Base-by-base conservation (phyloP, 2,329 filamentous ascomycete species). In the Magnaporthales sp. region DNA sequence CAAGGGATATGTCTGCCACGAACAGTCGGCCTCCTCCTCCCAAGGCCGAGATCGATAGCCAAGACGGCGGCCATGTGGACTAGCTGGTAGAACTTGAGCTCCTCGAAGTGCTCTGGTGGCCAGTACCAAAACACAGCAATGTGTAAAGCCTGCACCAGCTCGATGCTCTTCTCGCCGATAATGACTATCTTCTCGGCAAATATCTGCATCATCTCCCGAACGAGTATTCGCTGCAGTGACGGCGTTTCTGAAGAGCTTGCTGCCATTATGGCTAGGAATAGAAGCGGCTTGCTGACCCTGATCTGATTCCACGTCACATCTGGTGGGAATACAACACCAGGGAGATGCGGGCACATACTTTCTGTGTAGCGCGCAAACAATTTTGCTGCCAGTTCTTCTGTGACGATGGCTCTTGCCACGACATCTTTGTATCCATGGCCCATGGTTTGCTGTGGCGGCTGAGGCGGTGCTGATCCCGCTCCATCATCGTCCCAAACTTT, bases 11-110 rank as follows among this genome's bases (percentile, higher is more conserved):
- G 72, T 9, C 46, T 51, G 64, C 76, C 70, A 63, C 69, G 69
- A 15, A 72, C 70, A 19, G 38, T 46, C 19, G 74, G 74, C 64
- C 75, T 73, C 75, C 70, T 75, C 72, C 29, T 32, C 7, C 79
- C 91, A 7, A 96, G 84, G 0, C 92, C 92, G 38, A 96, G 84
- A 71, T 96, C 92, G 66, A 96, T 87, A 29, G 89, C 90, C 88
- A 96, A 91, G 71, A 92, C 85, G 63, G 89, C 89, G 2, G 91
- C 90, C 73, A 92, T 87, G 75, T 96, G 91, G 62, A 92, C 87
- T 70, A 95, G 84, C 78, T 94, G 91, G 78, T 95, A 96, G 75
- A 95, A 96, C 74, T 95, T 95, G 73, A 94, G 86, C 77, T 95
- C 90, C 73, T 96, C 91, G 68, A 91, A 91, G 71, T 91, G 85